These are phyloP conservation scores for Metschnikowia lachancei DNA, from an alignment of 805 yeast genomes.

Conservation along the genomic window DNA sequence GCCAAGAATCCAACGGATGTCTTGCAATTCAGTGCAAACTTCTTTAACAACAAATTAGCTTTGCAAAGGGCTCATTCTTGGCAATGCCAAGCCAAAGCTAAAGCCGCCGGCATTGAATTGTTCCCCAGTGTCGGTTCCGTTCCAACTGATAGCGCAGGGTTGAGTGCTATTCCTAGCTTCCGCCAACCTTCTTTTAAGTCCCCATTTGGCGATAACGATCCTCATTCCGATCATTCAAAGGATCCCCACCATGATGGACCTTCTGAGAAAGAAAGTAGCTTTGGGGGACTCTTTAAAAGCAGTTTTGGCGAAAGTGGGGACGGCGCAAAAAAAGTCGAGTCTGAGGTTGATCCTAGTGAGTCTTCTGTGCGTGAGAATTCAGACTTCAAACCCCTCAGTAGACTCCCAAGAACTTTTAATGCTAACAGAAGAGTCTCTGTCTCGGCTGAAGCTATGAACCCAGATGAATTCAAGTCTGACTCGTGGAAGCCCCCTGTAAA, in stretches of 20 bases:
- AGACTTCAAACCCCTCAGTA: constrained; percentile 23
- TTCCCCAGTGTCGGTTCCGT: constrained; percentile 39
- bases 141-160: constrained; percentile 31
- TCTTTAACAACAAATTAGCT: constrained; percentile 61
- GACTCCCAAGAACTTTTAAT: constrained; percentile 61
- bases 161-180: constrained; percentile 23
- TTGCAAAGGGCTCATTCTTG: constrained; percentile 54
- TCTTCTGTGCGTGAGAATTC: constrained; percentile 9
- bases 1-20: constrained; percentile 62
- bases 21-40: constrained; percentile 72
- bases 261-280: constrained; percentile 7
- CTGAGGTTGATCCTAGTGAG: constrained; percentile 23
- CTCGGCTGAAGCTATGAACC: constrained; percentile 83
- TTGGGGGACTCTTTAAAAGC: constrained; percentile 27
- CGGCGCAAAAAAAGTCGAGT: constrained; percentile 12
- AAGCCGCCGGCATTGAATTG: constrained; percentile 49
- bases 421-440: constrained; percentile 87
- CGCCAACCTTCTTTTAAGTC: constrained; percentile 53
- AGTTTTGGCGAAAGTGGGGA: constrained; percentile 22
- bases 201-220: constrained; percentile 64
- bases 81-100: constrained; percentile 49
- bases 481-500: constrained; percentile 73
- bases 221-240: constrained; percentile 49
- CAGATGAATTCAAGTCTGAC: constrained; percentile 62
- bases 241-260: constrained; percentile 23